phyloP scores from a whole-genome alignment of 768 basidiomycete genomes.

The Lentinula boryana region DNA sequence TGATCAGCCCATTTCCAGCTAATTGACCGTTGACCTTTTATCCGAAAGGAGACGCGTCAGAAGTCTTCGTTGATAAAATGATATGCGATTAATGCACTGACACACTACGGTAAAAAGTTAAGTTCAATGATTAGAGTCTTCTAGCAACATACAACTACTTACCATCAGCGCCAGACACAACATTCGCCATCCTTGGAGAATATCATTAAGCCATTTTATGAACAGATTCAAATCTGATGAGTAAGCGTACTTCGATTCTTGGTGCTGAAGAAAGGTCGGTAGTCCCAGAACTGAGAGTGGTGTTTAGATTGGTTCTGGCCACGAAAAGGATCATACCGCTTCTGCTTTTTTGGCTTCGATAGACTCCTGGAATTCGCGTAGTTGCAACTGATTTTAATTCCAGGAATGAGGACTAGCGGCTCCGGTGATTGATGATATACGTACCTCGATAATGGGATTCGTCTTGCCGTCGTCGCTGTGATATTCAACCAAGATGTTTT shows the following conservation, averaged over 20 bases:
- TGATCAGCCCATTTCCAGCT: slow-evolving; percentile 20
- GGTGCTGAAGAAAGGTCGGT: slow-evolving; percentile 12
- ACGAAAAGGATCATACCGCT: slow-evolving; percentile 4
- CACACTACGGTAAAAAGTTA: neutral
- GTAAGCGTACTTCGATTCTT: slow-evolving; percentile 13
- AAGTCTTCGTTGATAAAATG: neutral
- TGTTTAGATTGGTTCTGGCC: neutral
- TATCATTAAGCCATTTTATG: no score
- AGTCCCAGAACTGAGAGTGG: slow-evolving; percentile 17
- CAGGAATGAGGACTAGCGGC: neutral
- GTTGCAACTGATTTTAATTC: slow-evolving; percentile 12
- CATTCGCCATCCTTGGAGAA: slow-evolving; percentile 18
- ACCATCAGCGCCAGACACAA: slow-evolving; percentile 18
- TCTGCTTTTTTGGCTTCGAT: slow-evolving; percentile 13
- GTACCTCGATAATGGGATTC: slow-evolving; percentile 19
- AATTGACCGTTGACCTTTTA: slow-evolving; percentile 18
- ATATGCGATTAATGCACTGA: neutral
- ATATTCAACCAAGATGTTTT: slow-evolving; percentile 20
- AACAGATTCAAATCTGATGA: neutral
- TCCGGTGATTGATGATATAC: neutral
- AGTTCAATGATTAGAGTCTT: no score
- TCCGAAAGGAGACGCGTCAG: neutral
- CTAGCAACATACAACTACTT: neutral
- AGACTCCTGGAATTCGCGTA: slow-evolving; percentile 16
- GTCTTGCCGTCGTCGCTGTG: slow-evolving; percentile 18